Evolutionary conservation across 768 basidiomycete species (phyloP).

Genomic region (Mrakia hoshinonis): DNA sequence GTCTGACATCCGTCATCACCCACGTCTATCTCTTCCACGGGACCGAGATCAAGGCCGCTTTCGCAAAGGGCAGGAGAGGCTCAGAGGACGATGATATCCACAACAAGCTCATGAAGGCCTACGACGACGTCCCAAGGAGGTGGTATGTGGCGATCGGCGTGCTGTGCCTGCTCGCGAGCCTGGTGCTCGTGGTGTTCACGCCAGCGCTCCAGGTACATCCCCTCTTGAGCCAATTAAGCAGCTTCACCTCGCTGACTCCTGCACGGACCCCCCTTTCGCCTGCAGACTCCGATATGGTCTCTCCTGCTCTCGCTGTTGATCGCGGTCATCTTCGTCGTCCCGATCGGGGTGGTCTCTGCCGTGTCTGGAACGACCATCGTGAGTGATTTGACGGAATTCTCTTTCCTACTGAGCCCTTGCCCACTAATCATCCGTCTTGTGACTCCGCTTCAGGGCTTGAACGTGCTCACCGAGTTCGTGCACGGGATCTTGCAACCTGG

Average conservation of each 20-base stretch:
- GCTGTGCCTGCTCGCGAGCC: background rate
- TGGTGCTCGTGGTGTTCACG: constrained; percentile 1
- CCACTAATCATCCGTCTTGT: no score
- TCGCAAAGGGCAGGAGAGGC: constrained; percentile 32
- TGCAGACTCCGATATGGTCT: constrained; percentile 40
- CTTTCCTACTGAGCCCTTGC: no score
- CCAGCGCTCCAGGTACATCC: background rate
- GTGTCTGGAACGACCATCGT: constrained; percentile 39
- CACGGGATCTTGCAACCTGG: constrained; percentile 36
- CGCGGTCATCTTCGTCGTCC: constrained; percentile 31
- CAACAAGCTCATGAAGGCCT: constrained; percentile 28
- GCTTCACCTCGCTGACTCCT: background rate
- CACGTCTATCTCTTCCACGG: constrained; percentile 33
- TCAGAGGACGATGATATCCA: constrained; percentile 36
- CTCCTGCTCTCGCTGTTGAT: constrained; percentile 38
- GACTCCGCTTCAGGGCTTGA: constrained; percentile 34
- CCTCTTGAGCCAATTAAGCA: no score
- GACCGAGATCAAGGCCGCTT: constrained; percentile 32
- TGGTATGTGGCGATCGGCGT: constrained; percentile 30
- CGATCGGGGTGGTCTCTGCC: constrained; percentile 39
- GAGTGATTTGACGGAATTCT: no score
- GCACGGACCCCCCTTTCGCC: background rate
- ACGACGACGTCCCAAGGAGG: constrained; percentile 35
- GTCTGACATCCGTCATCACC: constrained; percentile 36
- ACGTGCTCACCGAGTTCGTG: constrained; percentile 41